Conservation (phyloP, 306 rosid genomes). For the Vigna hirtella region DNA sequence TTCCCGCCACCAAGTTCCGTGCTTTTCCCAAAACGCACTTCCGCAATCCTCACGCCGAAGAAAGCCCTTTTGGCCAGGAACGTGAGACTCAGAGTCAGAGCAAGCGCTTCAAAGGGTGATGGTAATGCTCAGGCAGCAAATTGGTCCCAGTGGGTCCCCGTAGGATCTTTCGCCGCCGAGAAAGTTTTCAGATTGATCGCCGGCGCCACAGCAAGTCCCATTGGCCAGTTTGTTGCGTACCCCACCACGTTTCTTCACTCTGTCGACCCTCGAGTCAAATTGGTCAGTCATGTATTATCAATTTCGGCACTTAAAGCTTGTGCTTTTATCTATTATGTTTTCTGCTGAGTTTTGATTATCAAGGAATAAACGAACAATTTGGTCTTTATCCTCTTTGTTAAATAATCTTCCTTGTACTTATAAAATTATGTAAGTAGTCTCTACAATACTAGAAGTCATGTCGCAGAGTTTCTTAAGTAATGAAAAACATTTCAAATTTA, state of each 20-base stretch:
- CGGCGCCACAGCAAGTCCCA: constrained; percentile 93
- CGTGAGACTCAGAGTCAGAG: constrained; percentile 51
- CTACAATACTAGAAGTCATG: not conserved
- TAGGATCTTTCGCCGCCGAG: constrained; percentile 73
- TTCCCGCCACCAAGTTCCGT: constrained; percentile 28
- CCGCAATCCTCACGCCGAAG: not conserved
- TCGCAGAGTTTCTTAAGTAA: not conserved
- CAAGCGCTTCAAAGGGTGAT: constrained; percentile 67
- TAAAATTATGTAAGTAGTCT: too few relatives aligned
- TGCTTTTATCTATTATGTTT: constrained; percentile 2
- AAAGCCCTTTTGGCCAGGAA: constrained; percentile 41
- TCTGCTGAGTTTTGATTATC: not conserved
- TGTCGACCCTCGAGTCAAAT: constrained; percentile 84
- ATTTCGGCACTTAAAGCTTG: not conserved
- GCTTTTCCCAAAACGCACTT: constrained; percentile 48
- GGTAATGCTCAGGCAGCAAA: constrained; percentile 40
- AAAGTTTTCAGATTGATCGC: constrained; percentile 77
- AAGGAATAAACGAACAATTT: too few relatives aligned
- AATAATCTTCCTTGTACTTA: too few relatives aligned
- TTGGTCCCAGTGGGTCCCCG: constrained; percentile 78
- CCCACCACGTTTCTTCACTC: constrained; percentile 92
- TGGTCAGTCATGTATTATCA: constrained; percentile 54
- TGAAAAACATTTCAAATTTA: not conserved
- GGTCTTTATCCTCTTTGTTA: too few relatives aligned
- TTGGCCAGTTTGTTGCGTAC: constrained; percentile 82